phyloP scores from a whole-genome alignment of 768 basidiomycete genomes.

The Tricholoma saponaceum region DNA sequence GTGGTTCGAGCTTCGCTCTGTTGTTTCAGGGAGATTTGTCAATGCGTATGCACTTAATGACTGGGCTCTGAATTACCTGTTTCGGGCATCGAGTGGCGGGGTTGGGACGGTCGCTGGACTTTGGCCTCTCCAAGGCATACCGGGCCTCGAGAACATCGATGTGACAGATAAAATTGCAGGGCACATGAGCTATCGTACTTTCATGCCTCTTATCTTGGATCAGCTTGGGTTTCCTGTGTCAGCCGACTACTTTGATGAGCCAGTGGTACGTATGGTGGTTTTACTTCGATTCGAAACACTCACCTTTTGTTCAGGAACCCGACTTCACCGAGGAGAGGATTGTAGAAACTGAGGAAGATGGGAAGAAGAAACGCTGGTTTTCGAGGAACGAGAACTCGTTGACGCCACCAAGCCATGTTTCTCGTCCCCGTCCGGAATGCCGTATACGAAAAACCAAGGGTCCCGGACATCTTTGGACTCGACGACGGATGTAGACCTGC shows the following conservation, averaged over 20 bases:
- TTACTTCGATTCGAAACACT: slow-evolving; percentile 5
- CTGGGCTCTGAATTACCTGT: slow-evolving; percentile 97
- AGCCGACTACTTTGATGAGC: slow-evolving; percentile 95
- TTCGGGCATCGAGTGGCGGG: slow-evolving; percentile 91
- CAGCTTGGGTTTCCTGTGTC: slow-evolving; percentile 94
- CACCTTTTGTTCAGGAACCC: slow-evolving; percentile 50
- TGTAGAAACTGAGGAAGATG: slow-evolving; percentile 60
- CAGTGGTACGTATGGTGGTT: slow-evolving; percentile 58
- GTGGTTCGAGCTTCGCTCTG: slow-evolving; percentile 82
- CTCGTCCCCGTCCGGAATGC: slow-evolving; percentile 49
- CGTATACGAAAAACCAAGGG: slow-evolving; percentile 24
- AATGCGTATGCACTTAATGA: slow-evolving; percentile 88
- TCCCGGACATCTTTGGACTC: slow-evolving; percentile 21
- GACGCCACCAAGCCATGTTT: slow-evolving; percentile 29
- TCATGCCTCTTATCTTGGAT: slow-evolving; percentile 93
- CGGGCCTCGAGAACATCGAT: slow-evolving; percentile 94
- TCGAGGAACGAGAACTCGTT: slow-evolving; percentile 44
- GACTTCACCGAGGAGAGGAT: slow-evolving; percentile 73
- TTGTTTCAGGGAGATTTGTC: slow-evolving; percentile 89
- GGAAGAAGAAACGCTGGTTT: slow-evolving; percentile 66
- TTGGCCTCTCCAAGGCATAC: slow-evolving; percentile 76
- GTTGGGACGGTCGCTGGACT: slow-evolving; percentile 92
- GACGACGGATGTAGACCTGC: slow-evolving; percentile 61
- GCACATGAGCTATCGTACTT: slow-evolving; percentile 93
- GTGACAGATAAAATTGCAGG: slow-evolving; percentile 81